A percentile compares a stretch with the other conserved stretches of the same genome.
phyloP scores from a whole-genome alignment of 768 basidiomycete species.

The Lactarius trivialis region DNA sequence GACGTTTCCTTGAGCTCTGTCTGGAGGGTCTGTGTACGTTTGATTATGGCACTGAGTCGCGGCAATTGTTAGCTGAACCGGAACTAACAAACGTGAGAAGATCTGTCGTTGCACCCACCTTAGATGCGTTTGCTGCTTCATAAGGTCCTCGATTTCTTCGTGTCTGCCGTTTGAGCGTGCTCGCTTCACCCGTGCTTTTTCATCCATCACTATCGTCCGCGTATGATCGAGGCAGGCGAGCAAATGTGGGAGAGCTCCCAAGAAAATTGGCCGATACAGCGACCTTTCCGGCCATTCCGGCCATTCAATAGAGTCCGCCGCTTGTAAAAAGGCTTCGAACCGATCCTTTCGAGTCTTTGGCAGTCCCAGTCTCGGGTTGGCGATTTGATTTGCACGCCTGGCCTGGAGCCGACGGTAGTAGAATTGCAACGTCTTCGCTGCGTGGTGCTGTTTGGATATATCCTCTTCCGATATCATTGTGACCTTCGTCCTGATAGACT shows the following conservation, averaged over 20 bases:
- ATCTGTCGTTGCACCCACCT: background rate
- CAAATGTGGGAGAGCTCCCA: conserved; percentile 20
- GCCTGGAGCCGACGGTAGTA: conserved; percentile 6
- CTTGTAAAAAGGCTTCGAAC: conserved; percentile 9
- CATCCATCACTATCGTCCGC: background rate
- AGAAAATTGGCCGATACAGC: conserved; percentile 18
- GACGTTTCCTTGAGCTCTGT: background rate
- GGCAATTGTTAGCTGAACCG: background rate
- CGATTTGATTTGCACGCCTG: background rate
- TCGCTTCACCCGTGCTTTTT: conserved; percentile 14
- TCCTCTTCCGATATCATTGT: background rate
- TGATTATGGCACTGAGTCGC: background rate
- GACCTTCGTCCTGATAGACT: conserved; percentile 6
- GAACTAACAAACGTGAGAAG: background rate
- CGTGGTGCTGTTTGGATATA: background rate
- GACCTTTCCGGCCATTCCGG: conserved; percentile 14
- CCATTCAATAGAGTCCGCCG: conserved; percentile 4
- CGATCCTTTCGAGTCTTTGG: conserved; percentile 4
- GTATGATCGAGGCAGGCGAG: conserved; percentile 15
- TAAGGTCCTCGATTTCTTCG: conserved; percentile 14
- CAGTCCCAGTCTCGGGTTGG: conserved; percentile 13
- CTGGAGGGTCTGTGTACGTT: conserved; percentile 2
- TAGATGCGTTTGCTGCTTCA: conserved; percentile 13
- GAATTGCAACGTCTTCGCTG: conserved; percentile 9
- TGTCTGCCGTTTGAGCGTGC: background rate